phyloP scores from a whole-genome alignment of 1,284 basidiomycete species.

The Pseudozyma hubeiensis region DNA sequence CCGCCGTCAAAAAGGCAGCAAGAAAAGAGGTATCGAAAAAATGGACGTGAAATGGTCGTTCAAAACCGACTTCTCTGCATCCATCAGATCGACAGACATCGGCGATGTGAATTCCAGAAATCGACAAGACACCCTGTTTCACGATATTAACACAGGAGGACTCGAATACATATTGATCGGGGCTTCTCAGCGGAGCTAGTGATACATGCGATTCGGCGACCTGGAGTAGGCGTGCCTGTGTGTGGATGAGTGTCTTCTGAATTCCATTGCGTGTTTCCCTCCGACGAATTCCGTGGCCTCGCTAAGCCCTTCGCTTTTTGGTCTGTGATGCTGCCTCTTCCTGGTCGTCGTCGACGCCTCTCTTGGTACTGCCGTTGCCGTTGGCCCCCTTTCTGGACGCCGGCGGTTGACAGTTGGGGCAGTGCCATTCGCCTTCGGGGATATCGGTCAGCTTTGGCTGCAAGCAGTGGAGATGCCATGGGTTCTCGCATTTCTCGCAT shows the following conservation, averaged over 20 bases:
- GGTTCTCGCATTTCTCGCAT: slow-evolving; percentile 80
- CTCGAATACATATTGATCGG: neutral
- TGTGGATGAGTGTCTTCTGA: no score
- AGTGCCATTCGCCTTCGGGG: slow-evolving; percentile 76
- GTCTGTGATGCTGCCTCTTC: slow-evolving; percentile 16
- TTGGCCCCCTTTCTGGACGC: slow-evolving; percentile 2
- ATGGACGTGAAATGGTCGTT: no score
- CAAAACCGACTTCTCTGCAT: no score
- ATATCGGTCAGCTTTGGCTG: slow-evolving; percentile 79
- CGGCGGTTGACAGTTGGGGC: slow-evolving; percentile 47
- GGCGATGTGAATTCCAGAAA: no score
- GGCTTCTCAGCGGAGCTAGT: slow-evolving; percentile 2
- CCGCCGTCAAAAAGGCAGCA: no score
- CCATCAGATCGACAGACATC: no score
- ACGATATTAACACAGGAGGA: no score
- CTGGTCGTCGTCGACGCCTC: slow-evolving; percentile 19
- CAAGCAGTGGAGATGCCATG: slow-evolving; percentile 86
- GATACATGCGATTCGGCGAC: slow-evolving; percentile 13
- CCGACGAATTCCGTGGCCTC: no score
- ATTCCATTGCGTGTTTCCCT: slow-evolving; percentile 13
- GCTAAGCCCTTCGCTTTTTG: slow-evolving; percentile 28
- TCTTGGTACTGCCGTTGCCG: slow-evolving; percentile 12
- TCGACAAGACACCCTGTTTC: no score
- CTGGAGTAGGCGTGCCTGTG: no score
- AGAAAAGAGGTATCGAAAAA: no score